Conservation (phyloP, 345 rosid species). For the Trapa incisa region DNA sequence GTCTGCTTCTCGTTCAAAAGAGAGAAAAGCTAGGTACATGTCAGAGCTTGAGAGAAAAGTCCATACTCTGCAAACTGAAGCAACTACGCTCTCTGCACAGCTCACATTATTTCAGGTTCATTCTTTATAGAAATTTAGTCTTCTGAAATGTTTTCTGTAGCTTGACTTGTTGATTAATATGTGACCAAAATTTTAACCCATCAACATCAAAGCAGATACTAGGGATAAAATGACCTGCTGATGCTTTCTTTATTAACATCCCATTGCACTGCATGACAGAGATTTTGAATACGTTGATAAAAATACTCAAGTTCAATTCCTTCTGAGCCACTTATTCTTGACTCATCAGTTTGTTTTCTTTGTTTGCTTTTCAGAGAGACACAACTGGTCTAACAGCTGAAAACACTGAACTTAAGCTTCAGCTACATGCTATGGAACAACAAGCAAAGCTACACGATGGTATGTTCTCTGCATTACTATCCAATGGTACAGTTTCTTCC, state of each 20-base stretch:
- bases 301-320: background rate
- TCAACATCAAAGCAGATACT: no score
- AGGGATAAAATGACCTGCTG: background rate
- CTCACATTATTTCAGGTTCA: constrained; percentile 62
- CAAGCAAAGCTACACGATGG: constrained; percentile 89
- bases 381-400: constrained; percentile 66
- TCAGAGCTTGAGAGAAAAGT: constrained; percentile 76
- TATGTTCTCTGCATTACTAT: constrained; percentile 13
- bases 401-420: constrained; percentile 91
- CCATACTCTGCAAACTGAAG: constrained; percentile 73
- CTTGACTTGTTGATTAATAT: no score
- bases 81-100: constrained; percentile 74
- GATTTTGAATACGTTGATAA: background rate
- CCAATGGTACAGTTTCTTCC: no score
- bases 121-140: no score
- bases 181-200: no score
- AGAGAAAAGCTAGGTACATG: constrained; percentile 64
- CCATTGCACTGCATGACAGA: background rate
- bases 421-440: constrained; percentile 90
- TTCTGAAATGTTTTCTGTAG: no score
- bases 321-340: background rate
- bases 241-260: background rate
- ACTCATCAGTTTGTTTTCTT: background rate
- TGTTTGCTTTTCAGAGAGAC: constrained; percentile 55
- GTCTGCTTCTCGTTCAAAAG: constrained; percentile 83